Base-by-base conservation (phyloP, 306 rosid genomes). In the Erythrophleum fordii region DNA sequence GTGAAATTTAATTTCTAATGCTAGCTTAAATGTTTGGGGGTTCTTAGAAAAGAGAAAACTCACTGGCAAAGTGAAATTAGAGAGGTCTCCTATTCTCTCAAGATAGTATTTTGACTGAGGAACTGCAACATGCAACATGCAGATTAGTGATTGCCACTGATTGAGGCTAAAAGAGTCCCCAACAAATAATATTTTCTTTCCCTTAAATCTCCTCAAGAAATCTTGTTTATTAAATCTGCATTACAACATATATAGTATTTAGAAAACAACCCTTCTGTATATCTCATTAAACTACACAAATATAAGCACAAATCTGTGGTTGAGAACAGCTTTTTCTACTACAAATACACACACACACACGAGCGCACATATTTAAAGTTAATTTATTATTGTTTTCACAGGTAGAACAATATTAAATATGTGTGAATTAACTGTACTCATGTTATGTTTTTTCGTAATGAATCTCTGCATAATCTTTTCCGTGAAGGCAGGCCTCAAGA, bases 111-210 rank as follows among this genome's bases (percentile, higher is more conserved):
- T 42, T n/a, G 86, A 69, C 9, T 62, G 76, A 23, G 90, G 87
- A 70, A 44, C 84, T 12, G 92, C 68, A 76, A 73, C 72, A 73
- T 84, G 85, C 74, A 88, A 34, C 87, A 86, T 76, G 76, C 92
- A 88, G 25, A 76, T 69, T 23, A 88, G 87, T 16, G 92, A 88
- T 23, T 79, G 85, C 92, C 90, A 86, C 25, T 88, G 92, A 22
- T 88, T 88, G 49, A 79, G 79, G 65, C 87, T 88, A 23, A 88
- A 39, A 20, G 90, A 88, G 66, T 88, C 92, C 34, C 90, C 92
- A 25, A 86, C 84, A 51, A 88, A 86, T 59, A 84, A 28, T 84
- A 88, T 82, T 17, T 48, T 86, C 77, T 88, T 86, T 60, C 92
- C 90, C 11, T 25, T 84, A 6, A 75, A 48, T 52, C 80, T 82